These are phyloP conservation scores for Claviceps maximensis DNA, from an alignment of 2,329 filamentous ascomycete genomes.

Conservation along the genomic window DNA sequence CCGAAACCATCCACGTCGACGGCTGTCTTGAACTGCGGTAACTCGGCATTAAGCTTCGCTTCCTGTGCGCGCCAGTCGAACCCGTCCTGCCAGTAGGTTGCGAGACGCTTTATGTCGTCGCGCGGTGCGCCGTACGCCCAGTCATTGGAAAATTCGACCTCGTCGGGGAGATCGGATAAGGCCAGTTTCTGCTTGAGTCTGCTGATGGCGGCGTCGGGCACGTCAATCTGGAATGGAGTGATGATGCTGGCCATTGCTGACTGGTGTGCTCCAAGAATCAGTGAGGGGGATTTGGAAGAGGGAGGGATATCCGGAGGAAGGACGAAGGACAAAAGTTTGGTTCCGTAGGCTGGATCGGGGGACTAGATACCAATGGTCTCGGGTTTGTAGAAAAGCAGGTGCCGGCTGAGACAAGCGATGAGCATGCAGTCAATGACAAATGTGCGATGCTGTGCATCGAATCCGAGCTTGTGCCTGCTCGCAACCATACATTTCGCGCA, in stretches of 20 bases:
- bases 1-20: slow-evolving; percentile 45
- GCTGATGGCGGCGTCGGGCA: slow-evolving; percentile 19
- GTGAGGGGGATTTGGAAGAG: no score
- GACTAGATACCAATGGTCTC: no score
- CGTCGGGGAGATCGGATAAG: slow-evolving; percentile 16
- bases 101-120: slow-evolving; percentile 22
- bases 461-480: no score
- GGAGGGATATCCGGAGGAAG: no score
- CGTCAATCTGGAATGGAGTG: slow-evolving; percentile 21
- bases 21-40: slow-evolving; percentile 42
- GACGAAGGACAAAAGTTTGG: no score
- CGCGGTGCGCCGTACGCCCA: slow-evolving; percentile 20
- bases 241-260: slow-evolving; percentile 10
- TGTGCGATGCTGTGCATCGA: no score
- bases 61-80: slow-evolving; percentile 53
- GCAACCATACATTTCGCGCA: no score
- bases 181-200: slow-evolving; percentile 19
- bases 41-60: slow-evolving; percentile 36
- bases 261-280: neutral
- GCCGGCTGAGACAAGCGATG: no score
- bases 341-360: no score
- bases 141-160: slow-evolving; percentile 20
- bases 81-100: slow-evolving; percentile 25
- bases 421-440: no score
- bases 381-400: no score